Conservation (phyloP, 495 filamentous ascomycete genomes). For the Clavariopsis aquatica region DNA sequence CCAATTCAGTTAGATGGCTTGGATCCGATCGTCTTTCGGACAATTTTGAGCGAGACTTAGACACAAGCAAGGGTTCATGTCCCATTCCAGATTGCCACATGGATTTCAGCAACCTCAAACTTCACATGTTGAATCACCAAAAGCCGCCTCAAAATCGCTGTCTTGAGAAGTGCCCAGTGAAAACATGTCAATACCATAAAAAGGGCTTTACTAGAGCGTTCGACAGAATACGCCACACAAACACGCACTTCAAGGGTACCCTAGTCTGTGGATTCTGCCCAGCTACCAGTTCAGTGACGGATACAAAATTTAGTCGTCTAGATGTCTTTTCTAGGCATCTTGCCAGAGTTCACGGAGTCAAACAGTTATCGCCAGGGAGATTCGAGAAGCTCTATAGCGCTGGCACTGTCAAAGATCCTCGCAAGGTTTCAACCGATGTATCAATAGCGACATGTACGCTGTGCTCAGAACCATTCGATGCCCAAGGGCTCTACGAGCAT, state of each 20-base stretch:
- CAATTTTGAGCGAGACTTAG: too few relatives aligned
- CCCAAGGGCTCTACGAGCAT: slow-evolving; percentile 34
- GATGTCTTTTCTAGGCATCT: slow-evolving; percentile 33
- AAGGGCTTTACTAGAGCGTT: slow-evolving; percentile 24
- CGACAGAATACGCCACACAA: slow-evolving; percentile 21
- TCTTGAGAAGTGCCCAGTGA: slow-evolving; percentile 32
- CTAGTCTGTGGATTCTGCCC: slow-evolving; percentile 34
- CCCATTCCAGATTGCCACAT: slow-evolving; percentile 5
- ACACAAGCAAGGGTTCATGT: background rate
- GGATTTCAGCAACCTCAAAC: slow-evolving; percentile 14
- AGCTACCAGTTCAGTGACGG: background rate
- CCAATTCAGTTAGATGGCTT: slow-evolving; percentile 7
- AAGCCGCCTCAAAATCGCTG: slow-evolving; percentile 11
- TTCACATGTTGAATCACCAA: slow-evolving; percentile 25
- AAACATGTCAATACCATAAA: slow-evolving; percentile 30
- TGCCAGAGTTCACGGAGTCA: slow-evolving; percentile 16
- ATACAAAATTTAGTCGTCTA: slow-evolving; percentile 7
- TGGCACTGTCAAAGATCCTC: background rate
- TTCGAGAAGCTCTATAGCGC: background rate
- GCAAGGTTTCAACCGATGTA: background rate
- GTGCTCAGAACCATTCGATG: slow-evolving; percentile 27
- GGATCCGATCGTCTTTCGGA: background rate
- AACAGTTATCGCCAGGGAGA: slow-evolving; percentile 7
- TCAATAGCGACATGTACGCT: slow-evolving; percentile 6
- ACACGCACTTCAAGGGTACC: slow-evolving; percentile 27